phyloP scores from a whole-genome alignment of 371 early-diverging fungal species.

The Gilbertella persicaria region DNA sequence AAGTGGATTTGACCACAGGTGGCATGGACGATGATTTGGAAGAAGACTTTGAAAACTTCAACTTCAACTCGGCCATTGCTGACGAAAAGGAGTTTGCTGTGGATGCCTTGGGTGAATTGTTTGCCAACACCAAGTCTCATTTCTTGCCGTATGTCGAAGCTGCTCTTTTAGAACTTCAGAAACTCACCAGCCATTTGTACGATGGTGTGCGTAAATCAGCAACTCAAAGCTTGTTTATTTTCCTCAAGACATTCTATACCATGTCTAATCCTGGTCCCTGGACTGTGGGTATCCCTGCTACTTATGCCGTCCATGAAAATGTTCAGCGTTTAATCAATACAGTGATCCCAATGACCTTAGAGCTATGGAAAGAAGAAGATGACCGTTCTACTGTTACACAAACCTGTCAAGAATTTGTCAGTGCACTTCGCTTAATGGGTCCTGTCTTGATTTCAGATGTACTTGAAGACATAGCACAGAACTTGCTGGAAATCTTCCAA shows the following conservation, averaged over 20 bases:
- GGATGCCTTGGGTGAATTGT: slow-evolving; percentile 81
- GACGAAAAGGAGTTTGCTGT: slow-evolving; percentile 91
- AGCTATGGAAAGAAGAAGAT: slow-evolving; percentile 82
- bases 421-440: slow-evolving; percentile 73
- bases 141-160: slow-evolving; percentile 84
- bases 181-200: slow-evolving; percentile 67
- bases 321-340: slow-evolving; percentile 65
- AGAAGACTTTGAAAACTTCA: slow-evolving; percentile 56
- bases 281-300: slow-evolving; percentile 68
- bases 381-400: slow-evolving; percentile 76
- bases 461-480: slow-evolving; percentile 55
- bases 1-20: slow-evolving; percentile 39
- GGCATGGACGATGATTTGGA: slow-evolving; percentile 43
- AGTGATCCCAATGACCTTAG: slow-evolving; percentile 67
- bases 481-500: slow-evolving; percentile 69
- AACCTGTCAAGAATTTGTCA: slow-evolving; percentile 73
- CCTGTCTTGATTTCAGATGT: slow-evolving; percentile 72
- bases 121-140: slow-evolving; percentile 66
- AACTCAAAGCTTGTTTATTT: slow-evolving; percentile 65
- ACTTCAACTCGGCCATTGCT: slow-evolving; percentile 76
- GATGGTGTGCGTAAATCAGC: slow-evolving; percentile 84
- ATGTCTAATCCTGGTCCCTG: slow-evolving; percentile 67
- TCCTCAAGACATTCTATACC: slow-evolving; percentile 70
- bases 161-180: slow-evolving; percentile 60
- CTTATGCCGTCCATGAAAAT: slow-evolving; percentile 68